These are phyloP conservation scores for Boletus rufocinnamomeus DNA, from an alignment of 768 basidiomycete genomes.

Conservation along the genomic window DNA sequence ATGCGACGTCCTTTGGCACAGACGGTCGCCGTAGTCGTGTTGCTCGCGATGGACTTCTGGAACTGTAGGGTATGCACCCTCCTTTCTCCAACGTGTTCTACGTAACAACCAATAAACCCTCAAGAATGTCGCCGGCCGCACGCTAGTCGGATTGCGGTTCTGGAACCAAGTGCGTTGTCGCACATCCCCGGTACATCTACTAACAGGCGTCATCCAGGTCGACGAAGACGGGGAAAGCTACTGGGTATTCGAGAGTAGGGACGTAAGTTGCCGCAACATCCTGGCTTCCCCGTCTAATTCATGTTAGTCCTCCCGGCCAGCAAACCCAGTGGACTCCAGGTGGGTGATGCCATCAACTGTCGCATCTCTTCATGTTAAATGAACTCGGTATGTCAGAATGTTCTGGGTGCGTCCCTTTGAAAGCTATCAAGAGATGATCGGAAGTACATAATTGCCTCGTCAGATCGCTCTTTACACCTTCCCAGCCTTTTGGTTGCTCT, in stretches of 20 bases:
- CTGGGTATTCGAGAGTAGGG: conserved; percentile 98
- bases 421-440: conserved; percentile 11
- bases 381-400: conserved; percentile 57
- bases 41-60: conserved; percentile 99
- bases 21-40: conserved; percentile 90
- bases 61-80: conserved; percentile 73
- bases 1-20: conserved; percentile 26
- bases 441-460: conserved; percentile 17
- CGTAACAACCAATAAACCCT: conserved; percentile 4
- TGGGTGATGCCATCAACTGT: conserved; percentile 38
- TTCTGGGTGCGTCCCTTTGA: conserved; percentile 69
- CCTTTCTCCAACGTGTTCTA: background rate
- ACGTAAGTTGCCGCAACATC: conserved; percentile 55
- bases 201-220: conserved; percentile 50
- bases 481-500: conserved; percentile 83
- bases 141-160: conserved; percentile 90
- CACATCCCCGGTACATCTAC: background rate
- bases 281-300: conserved; percentile 13
- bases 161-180: conserved; percentile 80
- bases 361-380: conserved; percentile 8
- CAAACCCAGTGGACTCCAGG: conserved; percentile 88
- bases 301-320: conserved; percentile 77
- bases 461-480: conserved; percentile 89
- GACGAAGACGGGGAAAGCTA: conserved; percentile 95
- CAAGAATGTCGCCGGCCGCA: conserved; percentile 92